Evolutionary conservation across 345 rosid genomes (phyloP), one percentile per base, ranked within the genome.

Genomic region (Eucalyptus fibrosa): DNA sequence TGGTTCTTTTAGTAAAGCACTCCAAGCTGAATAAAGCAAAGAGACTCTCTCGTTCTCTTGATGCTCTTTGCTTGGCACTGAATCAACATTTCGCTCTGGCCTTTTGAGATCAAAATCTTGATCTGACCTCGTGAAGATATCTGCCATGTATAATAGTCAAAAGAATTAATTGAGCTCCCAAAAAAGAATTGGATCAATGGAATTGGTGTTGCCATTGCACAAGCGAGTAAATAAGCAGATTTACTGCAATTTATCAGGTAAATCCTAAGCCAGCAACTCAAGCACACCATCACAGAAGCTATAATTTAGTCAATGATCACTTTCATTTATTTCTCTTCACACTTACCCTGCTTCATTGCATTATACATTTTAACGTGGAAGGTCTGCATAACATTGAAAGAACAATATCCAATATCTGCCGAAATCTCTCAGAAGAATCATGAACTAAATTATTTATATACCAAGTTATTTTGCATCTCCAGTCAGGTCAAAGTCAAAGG

Each of bases 11-110:
- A 96, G 89, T 83, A 90, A 88, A 82, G 92, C 91, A 88, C 92
- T 95, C 99, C 99, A 98, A 89, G 96, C 97, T 83, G 95, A 94
- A 89, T 92, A 92, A 69, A 98, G 89, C 83, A 94, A 92, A 3
- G 92, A 92, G 56, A 94, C 92, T 90, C 90, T 88, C 89, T 92
- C 93, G 34, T 92, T 93, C 28, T 93, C 92, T 12, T 49, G 42
- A 28, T 90, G 92, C 24, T 51, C 88, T 72, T 62, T 53, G 88
- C 87, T 91, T 90, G 10, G 53, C 34, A 37, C 67, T 3, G 89
- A 88, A 88, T 90, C 87, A 24, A 62, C 88, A 90, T 30, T 67
- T 90, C 87, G 82, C 86, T 91, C 93, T 3, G 90, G 88, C 89
- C 92, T 93, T 72, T 90, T 89, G 40, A 77, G 77, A 51, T 90